phyloP scores from a whole-genome alignment of 306 rosid genomes.

The Sechiopsis laciniata region DNA sequence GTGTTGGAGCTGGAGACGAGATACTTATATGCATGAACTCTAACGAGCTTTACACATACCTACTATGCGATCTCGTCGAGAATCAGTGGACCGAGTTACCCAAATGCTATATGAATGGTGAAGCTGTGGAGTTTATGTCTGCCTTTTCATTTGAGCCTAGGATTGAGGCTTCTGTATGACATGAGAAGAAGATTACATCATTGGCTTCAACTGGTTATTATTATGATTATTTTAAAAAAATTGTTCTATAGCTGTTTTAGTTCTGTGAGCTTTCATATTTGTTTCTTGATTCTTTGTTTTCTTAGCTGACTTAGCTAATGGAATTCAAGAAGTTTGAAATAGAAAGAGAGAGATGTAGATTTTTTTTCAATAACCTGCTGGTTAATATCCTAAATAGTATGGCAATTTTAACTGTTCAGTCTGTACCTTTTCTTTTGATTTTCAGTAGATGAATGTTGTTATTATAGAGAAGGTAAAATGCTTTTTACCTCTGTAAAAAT shows the following conservation, averaged over 20 bases:
- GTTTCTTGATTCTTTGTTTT: slow-evolving; percentile 15
- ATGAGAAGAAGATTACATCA: slow-evolving; percentile 1
- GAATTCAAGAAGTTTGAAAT: slow-evolving; percentile 26
- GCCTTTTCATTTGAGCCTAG: slow-evolving; percentile 87
- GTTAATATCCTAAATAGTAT: neutral
- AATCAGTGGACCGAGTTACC: slow-evolving; percentile 72
- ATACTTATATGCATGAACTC: slow-evolving; percentile 77
- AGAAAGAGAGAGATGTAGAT: slow-evolving; percentile 14
- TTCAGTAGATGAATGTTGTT: slow-evolving; percentile 11
- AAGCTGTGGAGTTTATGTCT: slow-evolving; percentile 73
- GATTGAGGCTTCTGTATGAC: slow-evolving; percentile 70
- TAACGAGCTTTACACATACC: slow-evolving; percentile 43
- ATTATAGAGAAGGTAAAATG: neutral
- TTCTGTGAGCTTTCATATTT: slow-evolving; percentile 8
- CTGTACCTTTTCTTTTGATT: neutral
- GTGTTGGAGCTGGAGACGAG: slow-evolving; percentile 63
- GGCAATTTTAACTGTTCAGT: neutral
- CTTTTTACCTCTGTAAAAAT: neutral
- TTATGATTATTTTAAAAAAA: neutral
- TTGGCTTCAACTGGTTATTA: neutral
- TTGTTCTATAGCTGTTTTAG: slow-evolving; percentile 14
- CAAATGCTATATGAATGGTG: slow-evolving; percentile 56
- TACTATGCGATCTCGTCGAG: slow-evolving; percentile 51
- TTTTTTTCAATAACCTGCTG: slow-evolving; percentile 17
- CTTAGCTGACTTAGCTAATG: slow-evolving; percentile 34